phyloP scores from a whole-genome alignment of 371 early-diverging fungal species.

The Zychaea mexicana region DNA sequence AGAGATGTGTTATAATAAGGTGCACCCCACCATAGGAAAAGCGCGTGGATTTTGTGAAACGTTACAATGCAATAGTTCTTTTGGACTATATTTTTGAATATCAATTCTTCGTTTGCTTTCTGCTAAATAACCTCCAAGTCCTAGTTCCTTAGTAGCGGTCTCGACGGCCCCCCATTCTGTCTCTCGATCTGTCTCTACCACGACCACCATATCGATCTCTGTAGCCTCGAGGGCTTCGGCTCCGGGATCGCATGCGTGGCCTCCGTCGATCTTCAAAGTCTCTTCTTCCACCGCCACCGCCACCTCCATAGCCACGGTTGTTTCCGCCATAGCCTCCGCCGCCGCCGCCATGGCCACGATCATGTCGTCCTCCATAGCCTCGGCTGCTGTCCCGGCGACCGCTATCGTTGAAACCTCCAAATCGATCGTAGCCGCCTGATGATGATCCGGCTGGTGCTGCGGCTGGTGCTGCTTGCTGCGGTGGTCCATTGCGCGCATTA shows the following conservation, averaged over 20 bases:
- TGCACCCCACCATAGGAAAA: background rate
- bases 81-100: too few relatives aligned
- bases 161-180: conserved; percentile 43
- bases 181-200: conserved; percentile 53
- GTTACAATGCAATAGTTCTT: background rate
- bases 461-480: conserved; percentile 41
- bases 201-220: conserved; percentile 46
- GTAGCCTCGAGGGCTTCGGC: conserved; percentile 41
- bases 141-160: conserved; percentile 47
- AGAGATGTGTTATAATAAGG: background rate
- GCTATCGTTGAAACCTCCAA: conserved; percentile 11
- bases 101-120: too few relatives aligned
- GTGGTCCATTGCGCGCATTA: conserved; percentile 73
- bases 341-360: conserved; percentile 29
- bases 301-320: conserved; percentile 34
- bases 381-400: conserved; percentile 23
- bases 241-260: conserved; percentile 44
- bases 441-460: conserved; percentile 48
- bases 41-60: background rate
- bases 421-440: conserved; percentile 27
- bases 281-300: conserved; percentile 38
- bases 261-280: conserved; percentile 41
- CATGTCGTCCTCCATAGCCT: conserved; percentile 30
- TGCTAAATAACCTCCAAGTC: too few relatives aligned
- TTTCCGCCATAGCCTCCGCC: conserved; percentile 16